Percentiles rank a stretch among this genome's conserved stretches.
These are phyloP conservation scores for Tetradesmus obliquus DNA, from an alignment of 139 green algal species.

Conservation along the genomic window DNA sequence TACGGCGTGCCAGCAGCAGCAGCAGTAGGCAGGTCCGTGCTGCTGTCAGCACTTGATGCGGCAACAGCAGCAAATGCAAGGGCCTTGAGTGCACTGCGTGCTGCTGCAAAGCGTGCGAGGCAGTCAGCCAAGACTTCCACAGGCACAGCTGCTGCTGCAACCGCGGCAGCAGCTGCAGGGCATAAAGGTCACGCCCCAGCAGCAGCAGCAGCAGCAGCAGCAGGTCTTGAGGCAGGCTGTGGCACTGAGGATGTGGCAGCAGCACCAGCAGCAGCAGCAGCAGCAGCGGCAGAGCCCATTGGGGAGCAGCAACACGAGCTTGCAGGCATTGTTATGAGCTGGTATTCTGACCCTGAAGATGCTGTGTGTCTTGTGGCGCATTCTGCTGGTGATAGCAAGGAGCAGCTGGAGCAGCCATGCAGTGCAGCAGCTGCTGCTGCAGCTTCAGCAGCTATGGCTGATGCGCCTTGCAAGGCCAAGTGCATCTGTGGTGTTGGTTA, in stretches of 20 bases:
- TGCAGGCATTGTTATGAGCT: not conserved
- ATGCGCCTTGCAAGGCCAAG: not conserved
- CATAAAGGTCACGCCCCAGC: not conserved
- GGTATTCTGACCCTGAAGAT: not conserved
- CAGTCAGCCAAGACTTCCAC: not conserved
- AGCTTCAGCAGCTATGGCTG: not conserved
- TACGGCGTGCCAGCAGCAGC: not conserved
- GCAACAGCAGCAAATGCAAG: not conserved
- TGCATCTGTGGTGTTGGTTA: not conserved
- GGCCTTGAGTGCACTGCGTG: not conserved
- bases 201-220: not conserved
- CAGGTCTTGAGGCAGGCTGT: not conserved
- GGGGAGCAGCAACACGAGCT: not conserved
- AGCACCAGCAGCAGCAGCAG: slow-evolving; percentile 8
- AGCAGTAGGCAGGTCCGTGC: not conserved
- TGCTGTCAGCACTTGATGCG: not conserved
- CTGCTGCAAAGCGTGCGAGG: not conserved
- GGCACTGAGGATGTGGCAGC: not conserved
- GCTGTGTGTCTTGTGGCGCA: not conserved
- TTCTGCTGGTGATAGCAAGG: not conserved
- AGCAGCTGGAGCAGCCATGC: not conserved
- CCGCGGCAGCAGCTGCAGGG: not conserved
- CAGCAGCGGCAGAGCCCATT: not conserved
- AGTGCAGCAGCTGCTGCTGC: not conserved
- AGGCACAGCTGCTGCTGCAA: not conserved